phyloP scores from a whole-genome alignment of 1,284 basidiomycete genomes.

The Leccinum subrobustum region DNA sequence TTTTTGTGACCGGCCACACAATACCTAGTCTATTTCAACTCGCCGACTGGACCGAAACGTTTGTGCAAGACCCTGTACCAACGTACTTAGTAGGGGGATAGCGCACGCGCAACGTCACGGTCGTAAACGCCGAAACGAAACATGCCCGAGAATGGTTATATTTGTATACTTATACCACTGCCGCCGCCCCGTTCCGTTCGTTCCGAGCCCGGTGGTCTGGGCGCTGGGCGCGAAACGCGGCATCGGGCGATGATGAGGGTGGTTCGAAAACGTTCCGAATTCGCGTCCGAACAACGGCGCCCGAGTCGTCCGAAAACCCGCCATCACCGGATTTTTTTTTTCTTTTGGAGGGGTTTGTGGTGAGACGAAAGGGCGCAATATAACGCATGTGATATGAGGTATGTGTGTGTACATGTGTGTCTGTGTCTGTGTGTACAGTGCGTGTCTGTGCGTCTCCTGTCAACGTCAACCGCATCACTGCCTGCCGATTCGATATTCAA shows the following conservation, averaged over 20 bases:
- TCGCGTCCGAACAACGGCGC: not conserved
- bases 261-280: not conserved
- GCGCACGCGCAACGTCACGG: constrained; percentile 19
- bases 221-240: not conserved
- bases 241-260: not conserved
- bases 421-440: not conserved
- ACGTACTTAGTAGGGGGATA: constrained; percentile 13
- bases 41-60: no score
- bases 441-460: not conserved
- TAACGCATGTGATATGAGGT: not conserved
- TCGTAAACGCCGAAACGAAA: constrained; percentile 12
- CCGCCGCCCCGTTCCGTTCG: not conserved
- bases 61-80: no score
- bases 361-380: no score
- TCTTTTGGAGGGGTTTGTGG: no score
- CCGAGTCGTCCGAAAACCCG: not conserved
- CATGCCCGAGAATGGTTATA: constrained; percentile 4
- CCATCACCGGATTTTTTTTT: not conserved
- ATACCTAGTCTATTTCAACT: no score
- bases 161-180: not conserved
- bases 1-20: no score
- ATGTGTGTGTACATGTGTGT: not conserved
- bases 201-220: not conserved
- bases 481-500: not conserved
- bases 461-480: not conserved